These are phyloP conservation scores for Erythrophleum ivorense DNA, from an alignment of 331 rosid species.

Conservation along the genomic window DNA sequence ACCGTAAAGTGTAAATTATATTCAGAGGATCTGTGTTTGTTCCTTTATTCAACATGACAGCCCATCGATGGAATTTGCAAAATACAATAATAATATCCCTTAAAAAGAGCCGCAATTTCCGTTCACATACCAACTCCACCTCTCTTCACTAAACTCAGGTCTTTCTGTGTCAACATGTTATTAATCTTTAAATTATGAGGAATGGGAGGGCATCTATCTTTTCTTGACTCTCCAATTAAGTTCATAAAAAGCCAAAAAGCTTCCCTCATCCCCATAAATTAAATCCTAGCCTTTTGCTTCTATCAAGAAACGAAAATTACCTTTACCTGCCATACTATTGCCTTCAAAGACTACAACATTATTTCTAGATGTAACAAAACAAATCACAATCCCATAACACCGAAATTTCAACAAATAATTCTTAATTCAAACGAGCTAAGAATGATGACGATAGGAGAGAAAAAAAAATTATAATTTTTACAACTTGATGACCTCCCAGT, in stretches of 20 bases:
- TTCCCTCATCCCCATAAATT: background rate
- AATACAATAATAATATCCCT: background rate
- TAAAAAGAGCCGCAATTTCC: constrained; percentile 17
- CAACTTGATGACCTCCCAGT: constrained; percentile 20
- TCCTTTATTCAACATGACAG: background rate
- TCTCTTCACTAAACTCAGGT: background rate
- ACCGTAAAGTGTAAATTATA: background rate
- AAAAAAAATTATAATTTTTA: constrained; percentile 7
- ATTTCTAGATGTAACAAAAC: background rate
- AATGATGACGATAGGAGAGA: background rate
- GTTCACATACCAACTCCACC: background rate
- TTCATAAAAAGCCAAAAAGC: background rate
- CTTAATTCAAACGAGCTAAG: background rate
- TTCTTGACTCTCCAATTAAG: constrained; percentile 28
- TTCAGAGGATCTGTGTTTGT: too few relatives aligned
- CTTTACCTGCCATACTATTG: background rate
- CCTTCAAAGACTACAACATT: background rate
- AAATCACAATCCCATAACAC: background rate
- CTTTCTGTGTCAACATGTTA: background rate
- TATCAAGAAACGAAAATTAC: background rate
- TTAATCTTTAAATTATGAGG: background rate
- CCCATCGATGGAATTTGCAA: background rate
- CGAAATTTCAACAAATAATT: background rate
- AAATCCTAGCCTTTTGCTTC: background rate
- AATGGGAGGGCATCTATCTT: background rate